Evolutionary conservation across 1,139 yeast species (phyloP), one percentile per base, ranked within the genome.

Genomic region (Suhomyces yuchorum): DNA sequence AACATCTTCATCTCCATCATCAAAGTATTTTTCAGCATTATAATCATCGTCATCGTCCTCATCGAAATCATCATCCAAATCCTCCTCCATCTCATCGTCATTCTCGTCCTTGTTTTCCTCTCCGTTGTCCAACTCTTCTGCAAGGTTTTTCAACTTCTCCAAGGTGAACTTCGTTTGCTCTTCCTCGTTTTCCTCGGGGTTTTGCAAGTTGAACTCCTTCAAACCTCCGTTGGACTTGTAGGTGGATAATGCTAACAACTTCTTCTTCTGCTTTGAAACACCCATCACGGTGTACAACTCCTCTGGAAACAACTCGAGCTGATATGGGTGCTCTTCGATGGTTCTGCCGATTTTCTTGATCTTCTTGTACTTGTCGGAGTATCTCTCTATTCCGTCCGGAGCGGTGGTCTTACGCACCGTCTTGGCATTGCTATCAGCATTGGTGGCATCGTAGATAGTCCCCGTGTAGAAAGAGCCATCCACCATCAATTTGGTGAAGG

Each of bases 401-500:
- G 66, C 61, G 3, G 58, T 51, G 8, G 57, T 52, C 19, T 61
- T 48, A 41, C 52, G 56, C 20, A 44, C 40, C 19, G 47, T 46
- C 46, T 44, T 20, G 23, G 42, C 12, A 23, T 39, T 46, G 12
- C 45, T 50, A 33, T 44, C 48, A 6, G 42, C 37, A 28, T 53
- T 48, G 24, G 51, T 47, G 17, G 59, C 61, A 51, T 70, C 66
- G 28, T 55, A 38, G 9, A 70, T 58, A 8, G 81, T 68, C 0
- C 96, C 96, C 0, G 95, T 82, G 61, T 75, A 87, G 52, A 91
- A 85, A 0, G 96, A 88, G 0, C 96, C 92, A 51, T 87, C 89
- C 42, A 78, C 75, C 61, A 90, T 74, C 20, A 81, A 67, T 24
- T 75, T 77, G 38, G 79, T 67, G 52, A 87, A 77, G 49, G 82